Evolutionary conservation across 257 asterid species (phyloP).

Genomic region (Leonotis leonurus): DNA sequence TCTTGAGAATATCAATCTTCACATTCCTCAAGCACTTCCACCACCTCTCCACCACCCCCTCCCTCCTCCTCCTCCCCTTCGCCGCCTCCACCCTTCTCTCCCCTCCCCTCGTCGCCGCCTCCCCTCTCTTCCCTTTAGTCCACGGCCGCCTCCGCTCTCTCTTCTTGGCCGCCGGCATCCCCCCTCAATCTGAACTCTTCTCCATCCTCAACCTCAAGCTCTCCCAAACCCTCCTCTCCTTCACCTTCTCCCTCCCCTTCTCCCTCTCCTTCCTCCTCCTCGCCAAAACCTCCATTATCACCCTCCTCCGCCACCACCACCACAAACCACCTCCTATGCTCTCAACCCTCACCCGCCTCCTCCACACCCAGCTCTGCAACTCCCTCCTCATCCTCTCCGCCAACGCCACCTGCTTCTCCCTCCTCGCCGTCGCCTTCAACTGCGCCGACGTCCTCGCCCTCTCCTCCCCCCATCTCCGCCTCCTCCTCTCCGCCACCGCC

Average conservation of each 20-base stretch:
- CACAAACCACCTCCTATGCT: constrained; percentile 10
- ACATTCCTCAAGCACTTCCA: constrained; percentile 56
- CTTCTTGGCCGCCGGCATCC: constrained; percentile 68
- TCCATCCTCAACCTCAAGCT: constrained; percentile 53
- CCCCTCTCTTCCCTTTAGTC: constrained; percentile 32
- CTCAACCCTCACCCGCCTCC: constrained; percentile 17
- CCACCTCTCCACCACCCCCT: constrained; percentile 54
- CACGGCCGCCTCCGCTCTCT: constrained; percentile 41
- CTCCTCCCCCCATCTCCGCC: constrained; percentile 22
- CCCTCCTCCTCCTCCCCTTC: constrained; percentile 52
- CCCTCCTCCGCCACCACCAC: constrained; percentile 11
- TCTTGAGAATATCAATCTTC: constrained; percentile 64
- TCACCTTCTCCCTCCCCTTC: constrained; percentile 46
- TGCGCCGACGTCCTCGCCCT: constrained; percentile 26
- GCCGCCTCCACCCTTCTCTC: constrained; percentile 52
- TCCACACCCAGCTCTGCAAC: constrained; percentile 53
- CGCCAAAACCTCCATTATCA: constrained; percentile 43
- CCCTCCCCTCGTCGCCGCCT: constrained; percentile 39
- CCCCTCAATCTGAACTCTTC: constrained; percentile 51
- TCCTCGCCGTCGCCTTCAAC: constrained; percentile 37
- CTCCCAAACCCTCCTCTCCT: constrained; percentile 54
- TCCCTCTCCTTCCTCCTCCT: constrained; percentile 62
- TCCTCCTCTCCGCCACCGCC: constrained; percentile 44
- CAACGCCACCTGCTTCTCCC: constrained; percentile 59
- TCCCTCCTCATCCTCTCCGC: constrained; percentile 41